These are phyloP conservation scores for Thalassiosira livingstoniorum DNA, from an alignment of 352 stramenopile species.

Conservation along the genomic window DNA sequence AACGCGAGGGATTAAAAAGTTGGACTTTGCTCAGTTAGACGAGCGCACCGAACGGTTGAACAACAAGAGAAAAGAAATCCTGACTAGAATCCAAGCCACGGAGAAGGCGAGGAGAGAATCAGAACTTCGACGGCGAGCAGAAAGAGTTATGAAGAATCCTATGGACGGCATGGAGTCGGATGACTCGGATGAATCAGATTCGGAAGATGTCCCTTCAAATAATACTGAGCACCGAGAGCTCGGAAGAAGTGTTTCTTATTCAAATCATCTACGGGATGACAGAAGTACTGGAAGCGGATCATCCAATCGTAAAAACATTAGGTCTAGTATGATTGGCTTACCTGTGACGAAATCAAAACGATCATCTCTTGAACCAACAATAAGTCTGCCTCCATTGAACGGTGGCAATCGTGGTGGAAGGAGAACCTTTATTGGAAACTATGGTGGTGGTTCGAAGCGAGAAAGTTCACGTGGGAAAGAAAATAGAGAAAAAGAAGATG, in stretches of 20 bases:
- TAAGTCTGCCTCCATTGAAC: slow-evolving; percentile 1
- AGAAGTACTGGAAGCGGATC: slow-evolving; percentile 2
- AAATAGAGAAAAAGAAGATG: not conserved
- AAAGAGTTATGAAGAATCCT: slow-evolving; percentile 28
- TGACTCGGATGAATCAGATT: slow-evolving; percentile 31
- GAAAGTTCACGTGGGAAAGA: not conserved
- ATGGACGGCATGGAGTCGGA: not conserved
- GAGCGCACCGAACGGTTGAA: slow-evolving; percentile 32
- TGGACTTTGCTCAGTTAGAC: slow-evolving; percentile 14
- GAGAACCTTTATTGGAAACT: not conserved
- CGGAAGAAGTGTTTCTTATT: no score
- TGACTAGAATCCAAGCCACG: slow-evolving; percentile 26
- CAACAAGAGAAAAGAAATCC: slow-evolving; percentile 43
- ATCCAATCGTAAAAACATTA: slow-evolving; percentile 9
- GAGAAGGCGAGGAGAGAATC: slow-evolving; percentile 17
- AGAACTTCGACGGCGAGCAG: slow-evolving; percentile 36
- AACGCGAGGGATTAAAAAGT: slow-evolving; percentile 19
- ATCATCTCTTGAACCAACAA: not conserved
- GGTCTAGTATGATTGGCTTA: not conserved
- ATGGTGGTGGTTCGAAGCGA: not conserved
- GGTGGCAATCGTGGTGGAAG: not conserved
- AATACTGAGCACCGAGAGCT: no score
- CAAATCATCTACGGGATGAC: no score
- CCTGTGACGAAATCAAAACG: not conserved
- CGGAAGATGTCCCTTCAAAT: no score